Evolutionary conservation across 2,329 filamentous ascomycete species (phyloP), one percentile per base, ranked within the genome.

Genomic region (Teratosphaeria destructans): DNA sequence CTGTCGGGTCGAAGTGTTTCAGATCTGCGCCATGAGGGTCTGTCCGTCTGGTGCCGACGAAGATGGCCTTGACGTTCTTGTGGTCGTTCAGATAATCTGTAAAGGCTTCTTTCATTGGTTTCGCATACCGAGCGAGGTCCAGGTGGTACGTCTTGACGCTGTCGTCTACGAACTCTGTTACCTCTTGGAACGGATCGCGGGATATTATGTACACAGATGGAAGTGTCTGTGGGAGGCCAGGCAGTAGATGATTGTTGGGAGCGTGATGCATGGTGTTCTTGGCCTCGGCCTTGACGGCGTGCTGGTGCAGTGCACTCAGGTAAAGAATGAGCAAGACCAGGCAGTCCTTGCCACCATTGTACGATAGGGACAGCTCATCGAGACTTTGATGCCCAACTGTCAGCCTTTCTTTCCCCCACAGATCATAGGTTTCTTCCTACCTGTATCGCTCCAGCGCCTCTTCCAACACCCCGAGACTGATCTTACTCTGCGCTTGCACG

Each of bases 291-390:
- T 62, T 63, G 35, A 56, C 32, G 34, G 65, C 61, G 55, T 70
- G 67, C n/a, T 67, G 68, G 66, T 80, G 76, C 1, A 86, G 74
- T 23, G 79, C 79, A 62, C 87, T 86, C 65, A 97, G 85, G 70
- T 96, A 90, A 64, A 97, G 80, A 69, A 96, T 82, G 6, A 97
- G 81, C 19, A 97, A 85, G 57, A 97, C 92, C 19, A 97, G 87
- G 70, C 93, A 97, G 80, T 97, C 94, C 75, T 99, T 99, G 62
- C 94, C 94, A 71, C 94, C 94, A 69, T 99, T 99, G 77, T 96
- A 99, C 59, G 93, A 95, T 64, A 97, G 80, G 5, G 92, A 90
- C 62, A 97, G 81, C 71, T 95, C 82, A 60, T 87, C 81, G 63
- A 88, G 82, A 60, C 89, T 94, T 34, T 43, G 27, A 19, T 53